Base-by-base conservation (phyloP, 805 yeast species). In the Debaryomyces tyrocola region DNA sequence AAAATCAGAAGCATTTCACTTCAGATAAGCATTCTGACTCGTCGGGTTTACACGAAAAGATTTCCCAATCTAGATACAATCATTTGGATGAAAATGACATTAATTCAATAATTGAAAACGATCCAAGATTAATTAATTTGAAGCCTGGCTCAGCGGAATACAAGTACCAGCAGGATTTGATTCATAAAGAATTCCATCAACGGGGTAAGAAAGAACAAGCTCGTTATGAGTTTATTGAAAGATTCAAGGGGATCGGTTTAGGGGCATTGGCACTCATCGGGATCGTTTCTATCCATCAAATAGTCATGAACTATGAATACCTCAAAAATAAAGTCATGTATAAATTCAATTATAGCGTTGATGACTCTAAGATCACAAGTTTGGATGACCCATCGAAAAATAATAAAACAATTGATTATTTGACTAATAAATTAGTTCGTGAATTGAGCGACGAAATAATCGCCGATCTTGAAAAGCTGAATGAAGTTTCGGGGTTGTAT, bases 251-350 rank as follows among this genome's bases (percentile, higher is more conserved):
- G 0, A 55, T 73, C 3, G 64, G 67, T 0, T 54, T 68, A 12
- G 85, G 86, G 3, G 20, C 72, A 0, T 47, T 62, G 6, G 60
- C 71, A 1, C 52, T 82, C 4, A 63, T 65, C 11, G 73, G 69
- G 4, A 56, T 75, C 1, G 41, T 75, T 8, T 69, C 74, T 15
- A 67, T 62, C 1, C 78, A 73, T 53, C 77, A 77, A 46, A 40
- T 69, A 4, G 59, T 70, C 43, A 63, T 69, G 62, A 72, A 80
- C 53, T 77, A 75, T 62, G 66, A 63, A 28, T 65, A 59, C 46
- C 49, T 78, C 28, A 75, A 67, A 52, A 55, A 63, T 6, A 61
- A 60, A 43, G 37, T 74, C 14, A 51, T 60, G 27, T 67, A 68
- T 41, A 64, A 59, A 43, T 66, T 58, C 46, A 69, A 60, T 44